Evolutionary conservation across 331 rosid species (phyloP).

Genomic region (Quercus lobata): DNA sequence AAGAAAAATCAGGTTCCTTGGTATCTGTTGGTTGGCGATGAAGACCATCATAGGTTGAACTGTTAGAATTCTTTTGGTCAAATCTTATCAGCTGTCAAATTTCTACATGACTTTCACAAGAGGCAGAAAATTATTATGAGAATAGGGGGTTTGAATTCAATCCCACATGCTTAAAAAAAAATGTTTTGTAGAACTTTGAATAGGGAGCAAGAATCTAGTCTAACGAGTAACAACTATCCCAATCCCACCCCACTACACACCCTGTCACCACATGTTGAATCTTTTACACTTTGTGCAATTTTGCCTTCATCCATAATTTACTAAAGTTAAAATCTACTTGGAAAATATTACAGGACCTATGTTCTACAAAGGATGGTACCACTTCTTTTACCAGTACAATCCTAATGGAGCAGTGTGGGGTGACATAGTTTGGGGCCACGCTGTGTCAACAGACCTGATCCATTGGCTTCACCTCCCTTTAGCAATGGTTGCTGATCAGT

Average conservation of each 20-base stretch:
- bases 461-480: slow-evolving; percentile 89
- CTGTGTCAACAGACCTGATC: slow-evolving; percentile 73
- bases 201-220: no score
- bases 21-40: no score
- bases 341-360: slow-evolving; percentile 58
- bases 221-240: no score
- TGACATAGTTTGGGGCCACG: slow-evolving; percentile 88
- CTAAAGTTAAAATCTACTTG: not conserved
- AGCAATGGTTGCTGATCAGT: slow-evolving; percentile 68
- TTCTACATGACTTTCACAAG: no score
- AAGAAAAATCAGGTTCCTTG: no score
- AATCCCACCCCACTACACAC: not conserved
- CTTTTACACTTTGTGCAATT: not conserved
- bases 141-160: no score
- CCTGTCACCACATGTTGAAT: not conserved
- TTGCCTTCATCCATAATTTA: not conserved
- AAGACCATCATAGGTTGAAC: no score
- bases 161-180: no score
- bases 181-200: no score
- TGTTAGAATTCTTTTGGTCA: no score
- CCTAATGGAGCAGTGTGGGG: slow-evolving; percentile 83
- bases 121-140: no score
- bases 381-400: slow-evolving; percentile 87
- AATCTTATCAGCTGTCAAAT: no score
- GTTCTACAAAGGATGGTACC: slow-evolving; percentile 88